Conservation (phyloP, 2,329 filamentous ascomycete species). For the Drechmeria coniospora region DNA sequence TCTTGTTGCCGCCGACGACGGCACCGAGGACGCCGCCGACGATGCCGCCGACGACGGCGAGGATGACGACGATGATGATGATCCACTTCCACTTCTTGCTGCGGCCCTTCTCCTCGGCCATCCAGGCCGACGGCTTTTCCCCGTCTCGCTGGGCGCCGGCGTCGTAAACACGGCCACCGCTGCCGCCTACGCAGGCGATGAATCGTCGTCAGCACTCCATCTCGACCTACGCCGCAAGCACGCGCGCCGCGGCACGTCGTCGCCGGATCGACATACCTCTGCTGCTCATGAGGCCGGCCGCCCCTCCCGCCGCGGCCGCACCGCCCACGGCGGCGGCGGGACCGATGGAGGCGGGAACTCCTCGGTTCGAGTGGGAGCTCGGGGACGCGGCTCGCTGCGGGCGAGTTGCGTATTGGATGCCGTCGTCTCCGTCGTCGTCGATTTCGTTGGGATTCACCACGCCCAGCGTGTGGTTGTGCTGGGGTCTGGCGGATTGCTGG, state of each 20-base stretch:
- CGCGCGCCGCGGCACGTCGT: no score
- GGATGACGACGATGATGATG: conserved; percentile 45
- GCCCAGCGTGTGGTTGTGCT: conserved; percentile 32
- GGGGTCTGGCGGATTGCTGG: conserved; percentile 34
- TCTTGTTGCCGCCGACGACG: conserved; percentile 42
- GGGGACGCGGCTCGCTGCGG: conserved; percentile 41
- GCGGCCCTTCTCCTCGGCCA: conserved; percentile 28
- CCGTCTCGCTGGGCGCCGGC: conserved; percentile 7
- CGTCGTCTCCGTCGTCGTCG: conserved; percentile 78
- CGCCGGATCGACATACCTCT: conserved; percentile 9
- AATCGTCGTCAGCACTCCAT: conserved; percentile 4
- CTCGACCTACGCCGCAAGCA: background rate
- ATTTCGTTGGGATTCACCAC: conserved; percentile 67
- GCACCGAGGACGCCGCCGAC: conserved; percentile 62
- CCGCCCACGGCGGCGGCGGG: conserved; percentile 29
- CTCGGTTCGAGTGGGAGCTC: conserved; percentile 30
- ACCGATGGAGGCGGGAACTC: conserved; percentile 9
- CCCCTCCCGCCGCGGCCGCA: conserved; percentile 25
- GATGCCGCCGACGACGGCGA: conserved; percentile 56
- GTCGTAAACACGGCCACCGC: conserved; percentile 1
- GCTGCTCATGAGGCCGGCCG: conserved; percentile 15
- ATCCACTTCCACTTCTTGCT: conserved; percentile 56
- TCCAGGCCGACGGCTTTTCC: conserved; percentile 8
- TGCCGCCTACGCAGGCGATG: background rate
- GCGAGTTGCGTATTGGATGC: conserved; percentile 39